phyloP scores from a whole-genome alignment of 805 yeast genomes.

The Starmera caribaea region DNA sequence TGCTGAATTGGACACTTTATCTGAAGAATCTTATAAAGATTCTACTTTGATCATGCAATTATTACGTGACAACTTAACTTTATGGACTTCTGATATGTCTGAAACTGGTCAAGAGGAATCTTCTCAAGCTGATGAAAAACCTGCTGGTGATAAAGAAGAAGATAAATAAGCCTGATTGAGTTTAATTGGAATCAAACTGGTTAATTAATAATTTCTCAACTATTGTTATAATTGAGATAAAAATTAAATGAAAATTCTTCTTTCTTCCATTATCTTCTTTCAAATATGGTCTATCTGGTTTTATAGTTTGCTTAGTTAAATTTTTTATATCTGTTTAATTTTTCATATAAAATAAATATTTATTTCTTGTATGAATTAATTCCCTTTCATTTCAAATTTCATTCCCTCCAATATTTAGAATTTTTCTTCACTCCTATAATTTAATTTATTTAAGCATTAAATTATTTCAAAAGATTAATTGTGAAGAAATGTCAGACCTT shows the following conservation, averaged over 20 bases:
- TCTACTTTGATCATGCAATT: slow-evolving; percentile 98
- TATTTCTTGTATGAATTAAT: no score
- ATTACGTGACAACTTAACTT: slow-evolving; percentile 94
- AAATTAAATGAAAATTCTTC: no score
- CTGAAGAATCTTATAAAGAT: slow-evolving; percentile 97
- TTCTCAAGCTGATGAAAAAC: slow-evolving; percentile 25
- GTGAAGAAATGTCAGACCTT: slow-evolving; percentile 16
- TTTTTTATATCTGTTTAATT: no score
- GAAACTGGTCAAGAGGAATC: slow-evolving; percentile 62
- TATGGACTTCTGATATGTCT: slow-evolving; percentile 94
- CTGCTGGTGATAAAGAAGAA: slow-evolving; percentile 18
- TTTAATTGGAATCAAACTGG: no score
- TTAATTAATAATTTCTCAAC: no score
- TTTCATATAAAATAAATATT: no score
- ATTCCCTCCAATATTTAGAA: no score
- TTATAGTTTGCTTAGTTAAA: background rate
- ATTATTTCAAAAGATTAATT: no score
- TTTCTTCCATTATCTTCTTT: background rate
- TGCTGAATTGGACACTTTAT: slow-evolving; percentile 94
- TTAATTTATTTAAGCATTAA: no score
- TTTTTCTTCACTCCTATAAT: no score
- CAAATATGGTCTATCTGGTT: background rate
- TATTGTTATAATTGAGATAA: no score
- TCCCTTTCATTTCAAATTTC: no score
- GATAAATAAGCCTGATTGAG: slow-evolving; percentile 18